phyloP scores from a whole-genome alignment of 225 moss, liverwort and hornwort genomes.

The Polytrichum formosum region DNA sequence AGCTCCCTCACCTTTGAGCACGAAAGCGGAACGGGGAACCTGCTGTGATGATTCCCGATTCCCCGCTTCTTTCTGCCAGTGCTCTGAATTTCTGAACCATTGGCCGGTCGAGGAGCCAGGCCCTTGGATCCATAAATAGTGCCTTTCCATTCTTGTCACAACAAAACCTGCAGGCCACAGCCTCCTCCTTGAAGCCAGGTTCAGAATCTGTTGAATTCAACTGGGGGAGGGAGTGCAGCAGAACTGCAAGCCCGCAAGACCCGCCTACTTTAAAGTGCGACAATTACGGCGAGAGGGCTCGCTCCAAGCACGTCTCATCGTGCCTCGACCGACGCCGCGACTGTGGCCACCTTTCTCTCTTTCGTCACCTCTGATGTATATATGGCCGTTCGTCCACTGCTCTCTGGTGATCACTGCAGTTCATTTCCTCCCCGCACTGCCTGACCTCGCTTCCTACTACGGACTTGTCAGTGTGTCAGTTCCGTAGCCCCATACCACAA shows the following conservation, averaged over 20 bases:
- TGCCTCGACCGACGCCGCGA: not conserved
- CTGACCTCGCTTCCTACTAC: too few species aligned
- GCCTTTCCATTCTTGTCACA: not conserved
- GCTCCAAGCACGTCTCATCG: slow-evolving; percentile 11
- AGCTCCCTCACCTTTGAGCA: not conserved
- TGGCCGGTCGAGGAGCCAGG: not conserved
- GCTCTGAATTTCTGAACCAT: not conserved
- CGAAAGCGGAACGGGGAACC: not conserved
- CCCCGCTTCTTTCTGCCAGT: not conserved
- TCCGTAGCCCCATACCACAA: too few species aligned
- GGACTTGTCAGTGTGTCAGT: too few species aligned
- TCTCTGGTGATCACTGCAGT: not conserved
- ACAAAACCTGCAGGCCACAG: too few species aligned
- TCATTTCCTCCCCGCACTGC: not conserved
- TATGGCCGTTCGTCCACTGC: not conserved
- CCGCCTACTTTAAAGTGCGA: slow-evolving; percentile 15
- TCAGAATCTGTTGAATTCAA: not conserved
- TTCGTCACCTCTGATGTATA: not conserved
- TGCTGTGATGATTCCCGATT: not conserved
- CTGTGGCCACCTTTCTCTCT: not conserved
- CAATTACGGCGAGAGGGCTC: not conserved
- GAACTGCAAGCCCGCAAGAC: not conserved
- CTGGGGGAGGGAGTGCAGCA: not conserved
- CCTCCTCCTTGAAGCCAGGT: too few species aligned
- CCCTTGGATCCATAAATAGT: too few species aligned